Base-by-base conservation (phyloP, 2,329 filamentous ascomycete species). In the Botrytis deweyae region DNA sequence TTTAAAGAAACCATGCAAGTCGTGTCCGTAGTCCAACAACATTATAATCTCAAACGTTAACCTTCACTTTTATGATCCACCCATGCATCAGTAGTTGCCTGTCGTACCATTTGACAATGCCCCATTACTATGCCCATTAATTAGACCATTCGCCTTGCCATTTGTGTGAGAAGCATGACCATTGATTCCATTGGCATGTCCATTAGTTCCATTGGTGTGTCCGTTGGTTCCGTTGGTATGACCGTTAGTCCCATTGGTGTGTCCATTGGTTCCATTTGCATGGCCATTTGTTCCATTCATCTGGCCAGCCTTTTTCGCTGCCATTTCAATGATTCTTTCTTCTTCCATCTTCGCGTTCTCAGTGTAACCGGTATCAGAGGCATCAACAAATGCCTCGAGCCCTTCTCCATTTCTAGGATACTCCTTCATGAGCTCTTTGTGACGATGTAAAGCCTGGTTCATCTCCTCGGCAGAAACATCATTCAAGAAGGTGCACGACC, bases 321-420 rank as follows among this genome's bases (percentile, higher is more conserved):
- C 63, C 52, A 59, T 68, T 7, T 79, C 78, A 16, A 80, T 38
- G 2, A 77, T 72, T 29, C 64, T 74, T 72, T 80, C 76, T 72
- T 80, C 79, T 55, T 77, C 78, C 63, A 75, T 74, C 72, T 78
- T 78, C 4, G 75, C 75, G 52, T 80, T 80, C 59, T 80, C 78
- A 8, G 79, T 80, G 74, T 87, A 87, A 0, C 91, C 91, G 65
- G 90, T 93, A 77, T 93, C 91, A 74, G 87, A 90, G 1, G 87
- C 84, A 79, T 93, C 91, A 12, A 93, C 91, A 74, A 87, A 92
- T 0, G 91, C 90, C 76, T 93, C 91, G 1, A 93, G 75, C 40
- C 91, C 91, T 62, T 86, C 88, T 36, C 91, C 91, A 49, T 87
- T 81, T 4, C 91, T 86, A 6, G 91, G 89, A 77, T 89, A 92